Base-by-base conservation (phyloP, 306 rosid species). In the Boehmeria nivea region DNA sequence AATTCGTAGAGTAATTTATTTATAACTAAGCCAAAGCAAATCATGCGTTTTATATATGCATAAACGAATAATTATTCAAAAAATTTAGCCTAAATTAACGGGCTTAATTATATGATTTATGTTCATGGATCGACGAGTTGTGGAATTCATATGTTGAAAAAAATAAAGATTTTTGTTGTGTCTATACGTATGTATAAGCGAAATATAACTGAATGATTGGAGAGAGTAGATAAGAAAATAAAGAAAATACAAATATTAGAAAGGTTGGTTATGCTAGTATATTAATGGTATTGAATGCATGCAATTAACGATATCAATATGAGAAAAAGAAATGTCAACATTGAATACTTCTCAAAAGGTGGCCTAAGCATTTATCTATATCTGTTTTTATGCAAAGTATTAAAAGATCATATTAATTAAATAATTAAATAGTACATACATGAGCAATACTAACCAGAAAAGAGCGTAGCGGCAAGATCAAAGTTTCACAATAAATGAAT, bases 321-420 rank as follows among this genome's bases (percentile, higher is more conserved):
- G 63, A 42, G 63, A 40, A 57, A 42, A 40, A 25, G n/a, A 57
- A 59, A 12, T 31, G n/a, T 18, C 38, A 43, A 58, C 63, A 58
- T 24, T 59, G 37, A 59, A 59, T 31, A 17, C 43, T 31, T 16
- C 54, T 59, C 31, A 31, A 59, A 46, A 27, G 31, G 12, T 16
- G 22, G 42, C 26, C 9, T 28, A 18, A 59, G 42, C 43, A 59
- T 59, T 28, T 57, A 44, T 15, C 5, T 42, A 4, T 12, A 48
- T 51, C 12, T 25, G 10, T 31, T 31, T 57, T 40, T 24, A 40
- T 57, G 14, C 38, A 42, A 43, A 57, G 6, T 22, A 15, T 22
- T 56, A 14, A 39, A 23, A 18, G 34, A 56, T 39, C 8, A 39
- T n/a, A n/a, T 38, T 39, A 42, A 57, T 14, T 40, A 8, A 16